Base-by-base conservation (phyloP, 2,329 filamentous ascomycete species). In the Claviceps pusilla region DNA sequence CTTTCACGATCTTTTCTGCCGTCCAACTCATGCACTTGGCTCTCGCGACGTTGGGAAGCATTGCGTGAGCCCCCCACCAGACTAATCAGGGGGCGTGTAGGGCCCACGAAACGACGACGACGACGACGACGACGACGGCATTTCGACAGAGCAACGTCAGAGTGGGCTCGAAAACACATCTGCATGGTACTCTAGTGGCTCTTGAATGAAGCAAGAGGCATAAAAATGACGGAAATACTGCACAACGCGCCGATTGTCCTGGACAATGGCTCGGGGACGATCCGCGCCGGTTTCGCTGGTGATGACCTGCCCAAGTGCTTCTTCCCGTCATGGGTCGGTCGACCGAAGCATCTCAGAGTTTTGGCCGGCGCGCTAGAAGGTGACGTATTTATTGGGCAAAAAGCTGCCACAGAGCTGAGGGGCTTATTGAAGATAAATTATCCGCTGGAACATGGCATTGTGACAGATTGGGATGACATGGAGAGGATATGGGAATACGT, bases 381-480 rank as follows among this genome's bases (percentile, higher is more conserved):
- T 51, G 93, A 98, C 67, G 86, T 95, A 52, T 98, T 98, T 70
- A 96, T 98, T 68, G 93, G 93, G 52, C 85, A 90, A 63, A 85
- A 89, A 69, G 81, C 81, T 19, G 90, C 91, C 56, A 87, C 89
- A 62, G 90, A 97, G 66, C 77, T 95, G 64, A 83, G 91, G 65
- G 93, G 93, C 3, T 75, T 98, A 57, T 78, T 98, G 62, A 98
- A 97, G 79, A 96, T 98, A 63, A 80, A 83, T 60, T 97, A 97
- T 68, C 93, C 93, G 48, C 75, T 98, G 54, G 93, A 97, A 73
- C 93, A 98, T 69, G 93, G 93, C 62, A 94, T 98, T 64, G 93
- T 98, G 59, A 98, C 93, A 62, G 89, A 98, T 71, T 98, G 93
- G 93, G 93, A 97, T 67, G 93, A 98, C 67, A 98, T 98, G 93